Evolutionary conservation across 306 rosid species (phyloP), one percentile per base, ranked within the genome.

Genomic region (Pterocarpus macrocarpus): DNA sequence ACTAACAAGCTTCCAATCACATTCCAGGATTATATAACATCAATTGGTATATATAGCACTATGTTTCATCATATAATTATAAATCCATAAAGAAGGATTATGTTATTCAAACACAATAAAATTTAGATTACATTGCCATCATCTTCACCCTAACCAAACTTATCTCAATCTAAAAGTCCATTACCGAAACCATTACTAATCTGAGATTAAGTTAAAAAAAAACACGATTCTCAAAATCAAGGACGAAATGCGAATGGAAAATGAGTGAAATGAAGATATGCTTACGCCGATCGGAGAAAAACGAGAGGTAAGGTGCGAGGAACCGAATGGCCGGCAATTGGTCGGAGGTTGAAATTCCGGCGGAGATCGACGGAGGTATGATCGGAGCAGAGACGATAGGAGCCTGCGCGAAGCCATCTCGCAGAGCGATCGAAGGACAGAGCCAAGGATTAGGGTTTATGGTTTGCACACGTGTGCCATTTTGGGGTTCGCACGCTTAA

Each of bases 351-450:
- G 88, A 5, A 85, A 69, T 7, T 36, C 78, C 62, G 79, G 78
- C 4, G 84, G 79, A 14, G 73, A 77, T 58, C 88, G 92, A 44
- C 75, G 61, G 35, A 80, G 49, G 7, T 90, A 74, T 61, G 90
- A 77, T 71, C 91, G 89, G 72, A 88, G 81, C 1, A 91, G 81
- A 12, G 91, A 85, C 14, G 90, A 72, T 2, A 90, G 78, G 69
- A 90, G 86, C 64, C 87, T 82, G 73, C 90, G 86, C 1, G 94
- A 84, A 74, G 89, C 88, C 86, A 86, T 84, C 6, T 12, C 75
- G 39, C 5, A 68, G 28, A 44, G 32, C 11, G 41, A 5, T 36
- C 22, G 17, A 12, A 5, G 1, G 28, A 28, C 34, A 39, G 39
- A 5, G 67, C 1, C 33, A 63, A 62, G 73, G 73, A 47, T 80